These are phyloP conservation scores for Cordyceps militaris DNA, from an alignment of 2,329 filamentous ascomycete species.

Conservation along the genomic window DNA sequence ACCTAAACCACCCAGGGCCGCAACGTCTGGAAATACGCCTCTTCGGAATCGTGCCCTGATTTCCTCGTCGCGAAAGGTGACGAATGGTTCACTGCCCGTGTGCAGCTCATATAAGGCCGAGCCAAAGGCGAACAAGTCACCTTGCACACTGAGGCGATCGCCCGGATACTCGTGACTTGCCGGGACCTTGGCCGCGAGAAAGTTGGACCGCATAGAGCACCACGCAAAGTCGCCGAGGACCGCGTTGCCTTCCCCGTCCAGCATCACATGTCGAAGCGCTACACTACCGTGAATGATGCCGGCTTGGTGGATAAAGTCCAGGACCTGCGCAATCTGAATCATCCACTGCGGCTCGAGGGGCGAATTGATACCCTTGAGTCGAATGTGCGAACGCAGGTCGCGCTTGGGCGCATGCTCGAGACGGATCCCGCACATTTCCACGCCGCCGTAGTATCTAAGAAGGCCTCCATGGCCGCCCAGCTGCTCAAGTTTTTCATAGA, in stretches of 20 bases:
- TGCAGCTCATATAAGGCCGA: not conserved
- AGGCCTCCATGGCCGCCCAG: not conserved
- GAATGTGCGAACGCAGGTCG: not conserved
- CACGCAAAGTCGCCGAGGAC: not conserved
- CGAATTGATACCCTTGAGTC: not conserved
- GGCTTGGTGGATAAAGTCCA: not conserved
- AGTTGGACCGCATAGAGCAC: not conserved
- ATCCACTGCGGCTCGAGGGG: not conserved
- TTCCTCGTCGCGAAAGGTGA: not conserved
- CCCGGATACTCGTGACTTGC: slow-evolving; percentile 4
- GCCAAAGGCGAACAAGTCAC: slow-evolving; percentile 1
- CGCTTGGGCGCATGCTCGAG: not conserved
- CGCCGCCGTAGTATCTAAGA: not conserved
- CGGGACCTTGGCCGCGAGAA: not conserved
- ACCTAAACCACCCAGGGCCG: not conserved
- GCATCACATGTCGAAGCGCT: not conserved
- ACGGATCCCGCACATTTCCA: not conserved
- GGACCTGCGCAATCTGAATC: not conserved
- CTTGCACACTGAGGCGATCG: not conserved
- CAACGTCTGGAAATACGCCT: not conserved
- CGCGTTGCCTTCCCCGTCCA: not conserved
- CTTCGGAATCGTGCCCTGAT: not conserved
- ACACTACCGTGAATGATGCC: not conserved
- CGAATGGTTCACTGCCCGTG: not conserved
- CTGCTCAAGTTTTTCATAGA: not conserved